Evolutionary conservation across 345 rosid species (phyloP).

Genomic region (Abelmoschus esculentus): DNA sequence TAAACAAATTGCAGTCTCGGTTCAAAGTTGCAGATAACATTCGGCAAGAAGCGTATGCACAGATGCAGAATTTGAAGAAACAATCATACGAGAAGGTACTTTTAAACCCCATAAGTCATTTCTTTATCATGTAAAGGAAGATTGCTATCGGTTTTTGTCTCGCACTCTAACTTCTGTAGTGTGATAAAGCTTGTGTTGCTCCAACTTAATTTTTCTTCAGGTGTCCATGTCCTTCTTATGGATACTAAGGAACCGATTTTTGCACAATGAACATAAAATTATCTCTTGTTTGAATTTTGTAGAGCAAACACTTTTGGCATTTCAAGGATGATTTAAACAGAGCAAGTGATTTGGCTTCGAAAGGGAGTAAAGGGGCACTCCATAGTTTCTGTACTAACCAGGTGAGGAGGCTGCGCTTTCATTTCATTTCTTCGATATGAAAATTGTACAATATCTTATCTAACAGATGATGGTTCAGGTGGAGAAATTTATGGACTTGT

Average conservation of each 20-base stretch:
- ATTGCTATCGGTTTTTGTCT: not conserved
- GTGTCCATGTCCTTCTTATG: not conserved
- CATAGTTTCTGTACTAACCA: constrained; percentile 46
- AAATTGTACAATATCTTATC: constrained; percentile 5
- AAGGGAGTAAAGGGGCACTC: constrained; percentile 47
- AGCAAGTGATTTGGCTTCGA: constrained; percentile 42
- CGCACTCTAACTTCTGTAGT: too few relatives aligned
- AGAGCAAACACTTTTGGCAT: constrained; percentile 48
- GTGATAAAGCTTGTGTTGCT: too few relatives aligned
- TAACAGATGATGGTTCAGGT: constrained; percentile 37
- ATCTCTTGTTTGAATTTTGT: constrained; percentile 17
- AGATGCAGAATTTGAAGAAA: constrained; percentile 45
- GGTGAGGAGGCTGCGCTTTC: constrained; percentile 28
- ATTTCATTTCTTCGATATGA: not conserved
- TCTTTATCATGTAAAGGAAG: not conserved
- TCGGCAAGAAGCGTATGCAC: constrained; percentile 40
- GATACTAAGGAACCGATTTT: not conserved
- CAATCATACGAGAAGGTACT: constrained; percentile 56
- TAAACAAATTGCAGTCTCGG: constrained; percentile 33
- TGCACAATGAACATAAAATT: not conserved
- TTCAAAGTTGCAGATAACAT: constrained; percentile 54
- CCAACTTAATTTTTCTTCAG: too few relatives aligned
- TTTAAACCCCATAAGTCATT: not conserved
- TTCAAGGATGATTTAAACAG: constrained; percentile 42
- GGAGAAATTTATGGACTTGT: constrained; percentile 48